Percentiles rank a stretch among this genome's conserved stretches.
Evolutionary conservation across 2,329 filamentous ascomycete species (phyloP).

Genomic region (Camillea tinctor): DNA sequence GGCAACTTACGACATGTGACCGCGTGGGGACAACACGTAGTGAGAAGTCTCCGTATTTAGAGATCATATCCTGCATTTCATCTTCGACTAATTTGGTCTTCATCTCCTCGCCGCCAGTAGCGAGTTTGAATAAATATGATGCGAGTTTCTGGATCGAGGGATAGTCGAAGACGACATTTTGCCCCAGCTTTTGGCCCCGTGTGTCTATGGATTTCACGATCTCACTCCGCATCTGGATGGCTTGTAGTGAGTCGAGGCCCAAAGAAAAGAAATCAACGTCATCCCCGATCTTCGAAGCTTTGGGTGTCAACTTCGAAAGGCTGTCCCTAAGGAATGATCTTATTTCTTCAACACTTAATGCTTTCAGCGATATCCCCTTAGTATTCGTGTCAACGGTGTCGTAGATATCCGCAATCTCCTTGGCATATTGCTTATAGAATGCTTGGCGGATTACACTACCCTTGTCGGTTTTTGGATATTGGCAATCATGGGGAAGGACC

Average conservation of each 20-base stretch:
- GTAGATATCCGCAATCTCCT: constrained; percentile 43
- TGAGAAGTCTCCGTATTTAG: constrained; percentile 7
- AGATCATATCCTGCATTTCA: constrained; percentile 7
- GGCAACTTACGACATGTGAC: constrained; percentile 16
- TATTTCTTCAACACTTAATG: constrained; percentile 4
- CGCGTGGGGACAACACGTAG: not conserved
- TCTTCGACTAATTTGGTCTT: constrained; percentile 1
- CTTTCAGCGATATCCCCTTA: not conserved
- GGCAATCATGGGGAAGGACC: constrained; percentile 41
- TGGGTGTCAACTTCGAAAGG: constrained; percentile 26
- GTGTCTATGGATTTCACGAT: constrained; percentile 53
- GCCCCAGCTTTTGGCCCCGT: constrained; percentile 42
- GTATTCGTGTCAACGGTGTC: constrained; percentile 26
- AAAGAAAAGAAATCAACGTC: constrained; percentile 58
- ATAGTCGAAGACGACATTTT: constrained; percentile 60
- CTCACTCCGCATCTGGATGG: constrained; percentile 52
- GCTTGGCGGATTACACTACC: constrained; percentile 50
- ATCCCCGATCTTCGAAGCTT: constrained; percentile 26
- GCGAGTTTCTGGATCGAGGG: constrained; percentile 48
- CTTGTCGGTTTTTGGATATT: constrained; percentile 52
- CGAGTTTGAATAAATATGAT: constrained; percentile 41
- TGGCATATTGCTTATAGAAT: constrained; percentile 44
- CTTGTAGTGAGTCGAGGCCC: constrained; percentile 59
- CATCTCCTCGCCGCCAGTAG: constrained; percentile 30
- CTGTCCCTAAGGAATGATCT: constrained; percentile 32